phyloP scores from a whole-genome alignment of 306 rosid genomes.

The Cucurbita moschata region DNA sequence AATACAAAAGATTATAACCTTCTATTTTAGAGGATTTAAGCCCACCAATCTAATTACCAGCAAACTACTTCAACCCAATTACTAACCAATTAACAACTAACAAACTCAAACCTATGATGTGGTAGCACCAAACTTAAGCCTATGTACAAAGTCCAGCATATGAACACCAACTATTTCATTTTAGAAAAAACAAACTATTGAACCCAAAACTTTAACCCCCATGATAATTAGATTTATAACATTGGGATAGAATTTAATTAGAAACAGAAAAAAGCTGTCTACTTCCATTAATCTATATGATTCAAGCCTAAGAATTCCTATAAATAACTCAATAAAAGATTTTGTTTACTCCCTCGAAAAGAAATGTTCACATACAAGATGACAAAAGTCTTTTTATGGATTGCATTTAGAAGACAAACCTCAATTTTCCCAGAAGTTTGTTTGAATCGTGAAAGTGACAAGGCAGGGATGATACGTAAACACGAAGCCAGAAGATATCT shows the following conservation, averaged over 20 bases:
- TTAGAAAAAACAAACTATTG: background rate
- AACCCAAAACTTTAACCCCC: background rate
- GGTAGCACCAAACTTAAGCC: background rate
- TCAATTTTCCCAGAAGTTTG: background rate
- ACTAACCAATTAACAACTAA: background rate
- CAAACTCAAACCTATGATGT: background rate
- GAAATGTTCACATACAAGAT: background rate
- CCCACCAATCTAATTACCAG: background rate
- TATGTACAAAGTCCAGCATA: too few species aligned
- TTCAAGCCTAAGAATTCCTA: background rate
- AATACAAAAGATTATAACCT: background rate
- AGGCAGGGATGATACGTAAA: background rate
- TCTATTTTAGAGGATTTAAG: background rate
- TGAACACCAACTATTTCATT: background rate
- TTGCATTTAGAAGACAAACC: conserved; percentile 1
- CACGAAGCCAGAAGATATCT: conserved; percentile 6
- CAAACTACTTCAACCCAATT: background rate
- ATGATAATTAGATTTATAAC: background rate
- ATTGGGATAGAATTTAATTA: background rate
- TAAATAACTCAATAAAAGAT: background rate
- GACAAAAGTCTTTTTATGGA: background rate
- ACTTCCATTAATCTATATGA: background rate
- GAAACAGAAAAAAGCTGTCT: background rate
- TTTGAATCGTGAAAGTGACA: conserved; percentile 9
- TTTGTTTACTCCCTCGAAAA: background rate